Evolutionary conservation across 257 asterid genomes (phyloP).

Genomic region (Leonotis leonurus): DNA sequence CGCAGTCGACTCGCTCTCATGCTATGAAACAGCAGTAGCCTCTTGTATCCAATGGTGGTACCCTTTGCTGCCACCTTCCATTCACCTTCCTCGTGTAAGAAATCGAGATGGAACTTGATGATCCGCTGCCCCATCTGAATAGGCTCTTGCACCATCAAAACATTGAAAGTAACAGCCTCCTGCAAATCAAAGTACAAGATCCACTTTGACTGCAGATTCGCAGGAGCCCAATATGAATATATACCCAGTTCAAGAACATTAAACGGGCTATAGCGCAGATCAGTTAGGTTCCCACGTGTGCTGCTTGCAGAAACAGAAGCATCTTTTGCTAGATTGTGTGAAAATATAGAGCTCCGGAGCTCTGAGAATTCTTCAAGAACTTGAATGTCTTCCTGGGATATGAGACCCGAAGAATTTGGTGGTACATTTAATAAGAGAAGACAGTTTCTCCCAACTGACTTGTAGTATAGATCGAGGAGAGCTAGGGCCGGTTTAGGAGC

Average conservation of each 20-base stretch:
- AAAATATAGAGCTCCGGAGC: slow-evolving; percentile 55
- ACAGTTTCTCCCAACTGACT: slow-evolving; percentile 87
- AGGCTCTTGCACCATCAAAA: slow-evolving; percentile 84
- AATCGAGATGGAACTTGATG: slow-evolving; percentile 53
- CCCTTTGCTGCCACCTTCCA: slow-evolving; percentile 57
- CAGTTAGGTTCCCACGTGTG: slow-evolving; percentile 41
- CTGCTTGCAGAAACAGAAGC: slow-evolving; percentile 64
- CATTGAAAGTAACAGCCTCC: slow-evolving; percentile 45
- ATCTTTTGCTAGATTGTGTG: slow-evolving; percentile 48
- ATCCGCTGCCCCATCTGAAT: slow-evolving; percentile 96
- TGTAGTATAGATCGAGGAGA: slow-evolving; percentile 86
- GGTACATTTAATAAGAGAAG: slow-evolving; percentile 79
- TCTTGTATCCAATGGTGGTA: slow-evolving; percentile 84
- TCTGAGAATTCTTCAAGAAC: slow-evolving; percentile 70
- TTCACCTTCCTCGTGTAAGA: slow-evolving; percentile 31
- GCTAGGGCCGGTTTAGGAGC: slow-evolving; percentile 67
- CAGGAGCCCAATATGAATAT: slow-evolving; percentile 81
- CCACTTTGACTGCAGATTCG: slow-evolving; percentile 35
- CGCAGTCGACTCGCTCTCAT: slow-evolving; percentile 40
- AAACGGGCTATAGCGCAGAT: slow-evolving; percentile 32
- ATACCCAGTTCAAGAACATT: slow-evolving; percentile 62
- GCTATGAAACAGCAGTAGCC: slow-evolving; percentile 49
- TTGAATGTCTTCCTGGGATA: slow-evolving; percentile 64
- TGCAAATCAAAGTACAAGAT: slow-evolving; percentile 34
- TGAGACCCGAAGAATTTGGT: slow-evolving; percentile 91